Evolutionary conservation across 345 rosid genomes (phyloP), one percentile per base, ranked within the genome.

Genomic region (Sisymbrium altissimum): DNA sequence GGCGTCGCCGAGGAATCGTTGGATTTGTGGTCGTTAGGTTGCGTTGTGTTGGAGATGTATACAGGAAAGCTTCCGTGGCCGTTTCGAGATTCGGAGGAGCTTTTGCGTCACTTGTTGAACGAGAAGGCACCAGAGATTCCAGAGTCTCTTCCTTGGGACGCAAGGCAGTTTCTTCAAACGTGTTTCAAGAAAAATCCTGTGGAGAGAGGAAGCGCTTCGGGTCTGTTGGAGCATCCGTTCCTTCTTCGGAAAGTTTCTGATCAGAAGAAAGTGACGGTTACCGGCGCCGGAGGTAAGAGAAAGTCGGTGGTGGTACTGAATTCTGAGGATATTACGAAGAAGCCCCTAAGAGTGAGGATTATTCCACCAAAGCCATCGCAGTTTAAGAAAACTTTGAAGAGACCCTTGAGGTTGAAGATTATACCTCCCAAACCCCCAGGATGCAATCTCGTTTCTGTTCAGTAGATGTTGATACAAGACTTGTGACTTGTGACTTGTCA

Each of bases 11-110:
- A 23, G 58, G 23, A 30, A 55, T 3, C 64, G 21, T 18, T 76
- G 6, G 75, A 76, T 46, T 17, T 76, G 50, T 69, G 79, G 79
- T 70, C 75, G 6, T 44, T 76, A 27, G 79, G 75, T 4, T 69
- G 75, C 1, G 36, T 70, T 10, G 70, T 76, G 30, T 35, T 75
- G 49, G 46, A 75, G 70, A 75, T 75, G 79, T 69, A 58, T 7
- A 75, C 69, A 0, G 30, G 70, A n/a, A 4, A 69, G 25, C 4
- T 11, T 1, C 75, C 79, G 9, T 76, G 75, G 79, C 14, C 25
- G 13, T 36, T 18, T 0, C 7, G 45, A 11, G 63, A 67, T 12
- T 36, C 45, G 0, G 9, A 49, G 14, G 32, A 68, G 11, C 35
- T 75, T 50, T 19, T 50, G 46, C 25, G 35, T 49, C 12, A 11